phyloP scores from a whole-genome alignment of 768 basidiomycete genomes.

The Lactarius sanguifluus region DNA sequence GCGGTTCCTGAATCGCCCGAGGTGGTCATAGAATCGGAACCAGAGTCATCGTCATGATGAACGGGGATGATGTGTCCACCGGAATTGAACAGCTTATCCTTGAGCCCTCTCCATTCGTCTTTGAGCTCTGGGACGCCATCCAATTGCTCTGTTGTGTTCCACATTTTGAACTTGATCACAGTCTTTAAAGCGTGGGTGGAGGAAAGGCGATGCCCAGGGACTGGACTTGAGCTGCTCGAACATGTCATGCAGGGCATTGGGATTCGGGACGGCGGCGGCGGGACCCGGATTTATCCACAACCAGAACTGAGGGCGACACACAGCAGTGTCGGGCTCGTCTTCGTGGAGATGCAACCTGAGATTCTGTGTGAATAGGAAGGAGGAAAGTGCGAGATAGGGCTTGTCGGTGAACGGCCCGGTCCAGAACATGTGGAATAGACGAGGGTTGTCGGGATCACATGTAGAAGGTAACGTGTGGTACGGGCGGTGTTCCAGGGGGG shows the following conservation, averaged over 20 bases:
- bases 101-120: constrained; percentile 82
- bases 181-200: constrained; percentile 91
- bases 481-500: constrained; percentile 53
- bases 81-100: constrained; percentile 82
- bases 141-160: constrained; percentile 98
- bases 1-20: constrained; percentile 21
- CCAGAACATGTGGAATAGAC: constrained; percentile 99
- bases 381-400: constrained; percentile 91
- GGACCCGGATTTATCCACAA: constrained; percentile 99
- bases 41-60: constrained; percentile 45
- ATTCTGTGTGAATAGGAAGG: constrained; percentile 96
- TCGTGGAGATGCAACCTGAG: constrained; percentile 70
- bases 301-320: constrained; percentile 94
- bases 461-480: constrained; percentile 55
- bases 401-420: constrained; percentile 98
- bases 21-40: constrained; percentile 37
- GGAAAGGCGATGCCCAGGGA: constrained; percentile 94
- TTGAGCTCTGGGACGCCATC: constrained; percentile 88
- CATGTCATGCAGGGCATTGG: constrained; percentile 79
- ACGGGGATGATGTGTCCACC: constrained; percentile 75
- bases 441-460: constrained; percentile 84
- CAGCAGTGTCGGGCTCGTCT: constrained; percentile 46
- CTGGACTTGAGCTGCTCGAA: constrained; percentile 75
- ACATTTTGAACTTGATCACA: constrained; percentile 91
- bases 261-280: constrained; percentile 85